A percentile compares a stretch with the other conserved stretches of the same genome.
Conservation (phyloP, 139 green algal genomes). For the Chlamydomonas eustigma region DNA sequence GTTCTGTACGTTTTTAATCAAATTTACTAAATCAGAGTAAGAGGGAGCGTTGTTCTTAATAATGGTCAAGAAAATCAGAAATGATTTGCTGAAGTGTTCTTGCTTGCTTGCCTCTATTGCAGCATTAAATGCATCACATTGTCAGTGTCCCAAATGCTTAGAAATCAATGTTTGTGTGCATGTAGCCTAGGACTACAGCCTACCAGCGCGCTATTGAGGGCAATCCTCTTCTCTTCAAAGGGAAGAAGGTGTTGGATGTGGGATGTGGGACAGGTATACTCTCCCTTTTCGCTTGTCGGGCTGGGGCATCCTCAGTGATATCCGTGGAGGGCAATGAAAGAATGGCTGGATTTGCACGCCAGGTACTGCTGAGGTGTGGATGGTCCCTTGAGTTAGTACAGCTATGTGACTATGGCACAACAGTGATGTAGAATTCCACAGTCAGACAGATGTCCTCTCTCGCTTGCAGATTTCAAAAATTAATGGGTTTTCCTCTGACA, state of each 20-base stretch:
- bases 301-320: constrained; percentile 69
- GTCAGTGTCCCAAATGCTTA: no score
- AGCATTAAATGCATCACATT: no score
- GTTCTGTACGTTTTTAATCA: no score
- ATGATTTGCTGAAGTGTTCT: no score
- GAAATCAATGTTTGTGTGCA: constrained; percentile 21
- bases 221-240: constrained; percentile 68
- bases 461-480: constrained; percentile 30
- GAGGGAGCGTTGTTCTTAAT: no score
- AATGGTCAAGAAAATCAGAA: no score
- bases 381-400: background rate
- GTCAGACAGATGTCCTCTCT: no score
- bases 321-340: constrained; percentile 43
- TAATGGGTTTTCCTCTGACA: constrained; percentile 37
- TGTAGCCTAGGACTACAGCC: constrained; percentile 70
- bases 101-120: no score
- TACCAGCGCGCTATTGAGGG: constrained; percentile 75
- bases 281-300: constrained; percentile 86
- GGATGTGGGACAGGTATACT: constrained; percentile 94
- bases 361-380: constrained; percentile 17
- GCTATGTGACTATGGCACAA: no score
- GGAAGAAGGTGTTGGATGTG: constrained; percentile 78
- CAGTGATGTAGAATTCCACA: no score
- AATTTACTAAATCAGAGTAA: no score
- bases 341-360: constrained; percentile 59